phyloP scores from a whole-genome alignment of 2,329 filamentous ascomycete genomes.

The Teratosphaeriaceae sp. region DNA sequence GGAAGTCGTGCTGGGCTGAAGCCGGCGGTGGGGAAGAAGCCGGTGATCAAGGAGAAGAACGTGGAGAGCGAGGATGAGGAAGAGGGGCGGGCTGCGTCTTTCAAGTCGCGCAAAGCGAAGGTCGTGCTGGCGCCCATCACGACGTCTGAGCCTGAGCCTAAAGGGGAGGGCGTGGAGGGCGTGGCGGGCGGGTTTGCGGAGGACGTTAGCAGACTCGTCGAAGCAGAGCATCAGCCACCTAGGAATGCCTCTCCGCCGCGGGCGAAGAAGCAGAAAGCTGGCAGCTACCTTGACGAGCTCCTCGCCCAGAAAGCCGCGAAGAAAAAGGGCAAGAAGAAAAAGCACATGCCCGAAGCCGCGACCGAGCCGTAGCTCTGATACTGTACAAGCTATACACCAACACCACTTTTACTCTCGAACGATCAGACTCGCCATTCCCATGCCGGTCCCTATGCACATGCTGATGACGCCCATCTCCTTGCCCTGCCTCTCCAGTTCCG shows the following conservation, averaged over 20 bases:
- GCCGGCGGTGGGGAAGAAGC: conserved; percentile 2
- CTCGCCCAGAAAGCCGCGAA: conserved; percentile 44
- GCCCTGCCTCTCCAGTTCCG: conserved; percentile 59
- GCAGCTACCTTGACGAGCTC: conserved; percentile 51
- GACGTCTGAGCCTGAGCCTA: neutral
- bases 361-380: neutral
- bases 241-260: conserved; percentile 2
- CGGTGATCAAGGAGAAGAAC: conserved; percentile 5
- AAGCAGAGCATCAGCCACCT: neutral
- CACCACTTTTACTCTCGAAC: conserved; percentile 35
- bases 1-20: conserved; percentile 6
- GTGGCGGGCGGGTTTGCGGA: too few species aligned
- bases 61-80: conserved; percentile 32
- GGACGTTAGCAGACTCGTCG: too few species aligned
- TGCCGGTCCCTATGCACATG: conserved; percentile 63
- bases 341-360: neutral
- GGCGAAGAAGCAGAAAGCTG: conserved; percentile 32
- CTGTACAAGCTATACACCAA: neutral
- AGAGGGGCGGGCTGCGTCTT: conserved; percentile 14
- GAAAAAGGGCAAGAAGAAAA: conserved; percentile 35
- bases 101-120: conserved; percentile 15
- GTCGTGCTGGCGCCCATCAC: neutral
- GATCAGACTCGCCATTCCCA: conserved; percentile 49
- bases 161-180: too few species aligned
- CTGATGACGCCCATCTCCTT: conserved; percentile 77